phyloP scores from a whole-genome alignment of 2,329 filamentous ascomycete genomes.

The Dryadomyces quercus-mongolicae region DNA sequence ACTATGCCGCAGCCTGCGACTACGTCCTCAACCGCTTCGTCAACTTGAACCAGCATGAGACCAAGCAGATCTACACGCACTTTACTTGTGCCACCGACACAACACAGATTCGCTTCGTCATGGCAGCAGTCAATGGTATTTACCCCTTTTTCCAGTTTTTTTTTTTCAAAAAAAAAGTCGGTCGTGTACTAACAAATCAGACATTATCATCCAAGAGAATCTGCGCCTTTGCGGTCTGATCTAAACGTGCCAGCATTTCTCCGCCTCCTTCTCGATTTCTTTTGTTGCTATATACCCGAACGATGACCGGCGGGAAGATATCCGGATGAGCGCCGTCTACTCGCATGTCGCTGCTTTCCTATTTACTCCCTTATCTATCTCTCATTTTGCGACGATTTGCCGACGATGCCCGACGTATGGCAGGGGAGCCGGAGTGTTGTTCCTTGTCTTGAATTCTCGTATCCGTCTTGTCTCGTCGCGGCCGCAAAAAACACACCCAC shows the following conservation, averaged over 20 bases:
- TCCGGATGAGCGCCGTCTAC: background rate
- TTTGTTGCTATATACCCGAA: slow-evolving; percentile 7
- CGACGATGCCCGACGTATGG: background rate
- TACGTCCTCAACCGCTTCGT: slow-evolving; percentile 99
- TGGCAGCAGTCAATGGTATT: slow-evolving; percentile 97
- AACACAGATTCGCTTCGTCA: slow-evolving; percentile 98
- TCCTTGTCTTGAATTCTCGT: background rate
- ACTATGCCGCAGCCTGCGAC: slow-evolving; percentile 92
- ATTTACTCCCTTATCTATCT: background rate
- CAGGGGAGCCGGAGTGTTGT: background rate
- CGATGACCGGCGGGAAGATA: slow-evolving; percentile 1
- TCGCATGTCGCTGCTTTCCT: background rate
- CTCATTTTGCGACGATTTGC: background rate
- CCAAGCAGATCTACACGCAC: slow-evolving; percentile 99
- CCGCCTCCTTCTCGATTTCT: slow-evolving; percentile 4
- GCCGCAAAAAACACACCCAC: background rate
- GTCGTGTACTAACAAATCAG: slow-evolving; percentile 41
- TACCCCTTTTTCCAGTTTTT: background rate
- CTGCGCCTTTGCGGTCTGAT: slow-evolving; percentile 41
- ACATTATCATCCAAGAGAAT: slow-evolving; percentile 99
- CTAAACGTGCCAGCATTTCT: slow-evolving; percentile 6
- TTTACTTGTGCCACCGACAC: slow-evolving; percentile 99
- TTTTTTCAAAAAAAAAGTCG: no score
- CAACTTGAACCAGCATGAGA: slow-evolving; percentile 96
- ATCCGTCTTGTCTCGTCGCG: background rate